Conservation (phyloP, 768 basidiomycete species). For the Butyriboletus loyo region DNA sequence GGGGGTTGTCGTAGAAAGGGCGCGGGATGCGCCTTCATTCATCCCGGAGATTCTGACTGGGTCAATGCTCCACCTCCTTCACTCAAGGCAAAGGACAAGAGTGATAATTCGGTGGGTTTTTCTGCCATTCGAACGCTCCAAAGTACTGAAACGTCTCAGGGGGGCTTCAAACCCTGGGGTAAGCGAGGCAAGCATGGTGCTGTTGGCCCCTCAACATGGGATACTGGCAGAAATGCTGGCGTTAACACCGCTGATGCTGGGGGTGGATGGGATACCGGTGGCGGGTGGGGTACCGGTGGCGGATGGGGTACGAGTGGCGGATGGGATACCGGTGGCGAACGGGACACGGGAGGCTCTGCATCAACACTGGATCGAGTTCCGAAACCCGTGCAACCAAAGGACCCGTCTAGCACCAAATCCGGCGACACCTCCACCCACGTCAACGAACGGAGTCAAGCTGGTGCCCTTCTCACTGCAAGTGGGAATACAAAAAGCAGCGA, state of each 20-base stretch:
- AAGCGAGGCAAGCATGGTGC: neutral
- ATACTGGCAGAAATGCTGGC: neutral
- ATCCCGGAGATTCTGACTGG: conserved; percentile 30
- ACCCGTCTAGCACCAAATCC: neutral
- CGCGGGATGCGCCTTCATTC: conserved; percentile 28
- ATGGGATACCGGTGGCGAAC: conserved; percentile 10
- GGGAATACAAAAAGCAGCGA: neutral
- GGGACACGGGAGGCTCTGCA: conserved; percentile 1
- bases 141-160: conserved; percentile 1
- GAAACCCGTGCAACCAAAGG: neutral
- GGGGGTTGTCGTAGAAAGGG: conserved; percentile 26
- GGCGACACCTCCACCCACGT: neutral
- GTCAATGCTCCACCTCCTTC: conserved; percentile 12
- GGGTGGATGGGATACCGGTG: conserved; percentile 7
- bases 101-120: conserved; percentile 19
- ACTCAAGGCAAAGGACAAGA: conserved; percentile 8
- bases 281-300: neutral
- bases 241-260: neutral
- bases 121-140: neutral
- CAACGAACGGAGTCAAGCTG: neutral
- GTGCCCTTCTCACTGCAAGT: neutral
- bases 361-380: conserved; percentile 4
- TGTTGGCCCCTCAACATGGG: neutral
- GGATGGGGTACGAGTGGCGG: conserved; percentile 11
- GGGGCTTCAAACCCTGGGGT: conserved; percentile 6